Evolutionary conservation across 352 stramenopile genomes (phyloP), one percentile per base, ranked within the genome.

Genomic region (Pilasporangium apinafurcum): DNA sequence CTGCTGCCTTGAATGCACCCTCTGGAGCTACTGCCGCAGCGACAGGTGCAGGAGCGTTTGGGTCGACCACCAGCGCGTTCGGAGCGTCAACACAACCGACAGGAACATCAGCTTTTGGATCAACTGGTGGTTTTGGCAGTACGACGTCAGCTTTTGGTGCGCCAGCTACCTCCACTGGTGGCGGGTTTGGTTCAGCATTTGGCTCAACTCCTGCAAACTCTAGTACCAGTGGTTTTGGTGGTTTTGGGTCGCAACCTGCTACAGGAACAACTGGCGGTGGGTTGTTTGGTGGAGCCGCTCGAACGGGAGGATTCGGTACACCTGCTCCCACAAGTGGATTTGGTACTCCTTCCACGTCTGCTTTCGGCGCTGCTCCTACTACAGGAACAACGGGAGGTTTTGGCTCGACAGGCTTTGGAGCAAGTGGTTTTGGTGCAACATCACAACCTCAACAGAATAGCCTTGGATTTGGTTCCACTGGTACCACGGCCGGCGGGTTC

Each of bases 191-290:
- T 12, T 65, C 62, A 48, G 36, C 47, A 27, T 48, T 48, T 38
- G 40, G 40, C 8, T 13, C 40, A 1, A 52, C 57, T n/a, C 47
- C 51, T 5, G 48, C 41, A 16, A 13, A 50, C 9, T 35, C 53
- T 1, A 59, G 29, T n/a, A 53, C 37, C 16, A 50, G 30, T 21
- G 51, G 66, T 16, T 81, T 78, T 34, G 66, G 68, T 34, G 69
- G 64, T 8, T 86, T 86, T 65, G 75, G 75, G 37, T 45, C 57
- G 14, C 61, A 74, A 38, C 40, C 64, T 48, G 47, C 63, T 4
- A 51, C 62, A 14, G 40, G 65, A 21, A 51, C 59, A 22, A 44
- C 58, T 12, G 65, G 48, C 31, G 41, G 53, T 5, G 42, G 59
- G 9, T 21, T 74, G 20, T 83, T 83, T 58, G 68, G 69, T 26